Percentiles rank a stretch among this genome's conserved stretches.
Conservation (phyloP, 495 filamentous ascomycete genomes). For the Bryoglossum gracile region DNA sequence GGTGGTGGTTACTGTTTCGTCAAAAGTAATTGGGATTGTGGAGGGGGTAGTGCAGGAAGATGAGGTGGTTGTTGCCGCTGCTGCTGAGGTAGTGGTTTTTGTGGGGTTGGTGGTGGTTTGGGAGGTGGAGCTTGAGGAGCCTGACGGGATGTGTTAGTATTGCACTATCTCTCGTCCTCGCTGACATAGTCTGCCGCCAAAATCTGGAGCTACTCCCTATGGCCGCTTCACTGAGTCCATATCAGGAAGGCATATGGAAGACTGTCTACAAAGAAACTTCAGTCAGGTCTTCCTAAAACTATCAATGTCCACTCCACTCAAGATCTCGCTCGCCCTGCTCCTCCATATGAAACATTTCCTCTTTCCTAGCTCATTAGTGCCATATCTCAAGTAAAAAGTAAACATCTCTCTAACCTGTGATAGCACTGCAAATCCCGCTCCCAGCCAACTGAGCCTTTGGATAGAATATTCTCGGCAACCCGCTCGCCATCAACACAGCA, state of each 20-base stretch:
- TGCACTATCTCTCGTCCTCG: background rate
- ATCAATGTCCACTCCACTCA: too few relatives aligned
- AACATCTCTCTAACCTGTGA: constrained; percentile 20
- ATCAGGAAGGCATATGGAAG: too few relatives aligned
- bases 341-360: too few relatives aligned
- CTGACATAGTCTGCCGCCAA: too few relatives aligned
- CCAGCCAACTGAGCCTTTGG: constrained; percentile 29
- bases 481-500: constrained; percentile 37
- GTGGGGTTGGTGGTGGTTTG: constrained; percentile 24
- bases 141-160: constrained; percentile 2
- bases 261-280: too few relatives aligned
- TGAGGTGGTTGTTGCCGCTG: constrained; percentile 38
- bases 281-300: too few relatives aligned
- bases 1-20: constrained; percentile 34
- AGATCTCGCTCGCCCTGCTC: too few relatives aligned
- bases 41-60: constrained; percentile 27
- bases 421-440: constrained; percentile 33
- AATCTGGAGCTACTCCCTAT: too few relatives aligned
- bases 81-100: constrained; percentile 33
- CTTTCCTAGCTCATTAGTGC: too few relatives aligned
- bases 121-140: constrained; percentile 10
- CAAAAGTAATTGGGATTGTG: constrained; percentile 28
- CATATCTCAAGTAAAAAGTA: background rate
- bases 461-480: constrained; percentile 46
- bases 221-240: too few relatives aligned